Percentiles rank a stretch among this genome's conserved stretches.
Conservation (phyloP, 2,329 filamentous ascomycete species). For the Immersiporthe knoxdaviesiana region DNA sequence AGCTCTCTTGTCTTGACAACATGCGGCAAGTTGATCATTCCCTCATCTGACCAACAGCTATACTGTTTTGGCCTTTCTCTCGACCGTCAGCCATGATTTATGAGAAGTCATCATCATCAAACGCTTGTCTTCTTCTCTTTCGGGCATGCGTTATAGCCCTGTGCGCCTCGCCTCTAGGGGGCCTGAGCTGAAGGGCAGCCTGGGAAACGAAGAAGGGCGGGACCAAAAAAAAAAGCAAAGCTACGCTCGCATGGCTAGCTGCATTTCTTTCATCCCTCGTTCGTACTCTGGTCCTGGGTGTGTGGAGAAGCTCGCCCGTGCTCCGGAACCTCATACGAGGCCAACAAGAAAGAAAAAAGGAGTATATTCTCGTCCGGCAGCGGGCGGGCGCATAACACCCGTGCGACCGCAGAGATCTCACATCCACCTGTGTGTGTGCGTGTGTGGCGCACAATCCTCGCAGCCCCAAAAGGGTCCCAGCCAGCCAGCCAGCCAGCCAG, state of each 20-base stretch:
- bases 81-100: background rate
- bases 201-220: background rate
- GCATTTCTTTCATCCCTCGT: constrained; percentile 19
- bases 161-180: background rate
- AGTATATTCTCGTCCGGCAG: constrained; percentile 26
- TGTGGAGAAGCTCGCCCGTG: constrained; percentile 7
- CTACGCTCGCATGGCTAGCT: constrained; percentile 25
- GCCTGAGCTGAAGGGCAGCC: background rate
- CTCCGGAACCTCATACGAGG: constrained; percentile 6
- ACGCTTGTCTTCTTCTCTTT: background rate
- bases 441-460: constrained; percentile 22
- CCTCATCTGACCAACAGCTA: background rate
- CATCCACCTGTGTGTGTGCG: background rate
- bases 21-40: background rate
- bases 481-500: constrained; percentile 3
- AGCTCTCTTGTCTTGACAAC: constrained; percentile 10
- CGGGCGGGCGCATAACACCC: constrained; percentile 23
- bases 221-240: constrained; percentile 16
- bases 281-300: constrained; percentile 1
- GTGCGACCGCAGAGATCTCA: constrained; percentile 28
- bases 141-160: background rate
- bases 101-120: background rate
- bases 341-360: too few species aligned
- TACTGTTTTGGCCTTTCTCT: too few species aligned
- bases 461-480: constrained; percentile 8